Evolutionary conservation across 139 green algal species (phyloP), one percentile per base, ranked within the genome.

Genomic region (Raphidocelis subcapitata): DNA sequence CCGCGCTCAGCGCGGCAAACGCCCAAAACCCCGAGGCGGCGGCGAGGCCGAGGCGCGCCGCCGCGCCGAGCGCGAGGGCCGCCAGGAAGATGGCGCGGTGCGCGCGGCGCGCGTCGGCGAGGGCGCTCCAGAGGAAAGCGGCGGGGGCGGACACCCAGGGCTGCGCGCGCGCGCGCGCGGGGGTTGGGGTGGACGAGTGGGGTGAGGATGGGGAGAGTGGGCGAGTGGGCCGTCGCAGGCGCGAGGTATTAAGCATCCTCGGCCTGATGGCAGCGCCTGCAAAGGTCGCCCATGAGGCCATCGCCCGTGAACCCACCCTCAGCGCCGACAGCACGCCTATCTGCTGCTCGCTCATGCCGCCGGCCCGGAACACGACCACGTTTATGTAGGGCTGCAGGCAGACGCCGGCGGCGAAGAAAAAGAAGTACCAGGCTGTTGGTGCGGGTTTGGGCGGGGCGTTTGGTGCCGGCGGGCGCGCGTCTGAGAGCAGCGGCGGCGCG

Each of bases 301-400:
- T 49, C 8, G 41, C 41, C 41, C 41, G 41, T 8, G 8, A 49
- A 12, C 41, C 8, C 12, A 49, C 41, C 44, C 63, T 77, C 1
- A 80, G n/a, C 29, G 76, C 66, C 16, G 80, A 77, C 29, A 88
- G 57, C 4, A 74, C 14, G 2, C 84, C 79, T 33, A 89, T 84
- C 54, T 77, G 69, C 3, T 62, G 54, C 21, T 87, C 79, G 0
- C 18, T 69, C 15, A 89, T 54, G 29, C 84, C 85, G 1, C 67
- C 24, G 3, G 51, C n/a, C 0, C 82, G 35, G 69, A 83, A 90
- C 12, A 12, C 12, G 56, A 81, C 67, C 18, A 90, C 49, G 67
- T 88, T 90, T 21, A 90, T 37, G 62, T 81, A 90, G 3, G 85
- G 85, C 28, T 75, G 75, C 5, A 87, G 21, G 61, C 72, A 82